Base-by-base conservation (phyloP, 306 rosid genomes). In the Vigna unguiculata region DNA sequence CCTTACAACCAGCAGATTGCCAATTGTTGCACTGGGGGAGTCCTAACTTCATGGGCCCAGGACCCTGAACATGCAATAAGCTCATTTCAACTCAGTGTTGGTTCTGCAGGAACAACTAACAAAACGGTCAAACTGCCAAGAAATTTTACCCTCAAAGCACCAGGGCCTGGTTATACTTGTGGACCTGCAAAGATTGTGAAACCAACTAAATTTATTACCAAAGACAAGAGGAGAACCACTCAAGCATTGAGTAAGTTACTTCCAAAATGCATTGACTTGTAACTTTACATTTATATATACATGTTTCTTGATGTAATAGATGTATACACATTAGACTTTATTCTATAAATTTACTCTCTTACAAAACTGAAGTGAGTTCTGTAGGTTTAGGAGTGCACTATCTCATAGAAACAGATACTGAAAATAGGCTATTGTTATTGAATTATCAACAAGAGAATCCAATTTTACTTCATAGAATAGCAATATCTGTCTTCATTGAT, bases 11-110 rank as follows among this genome's bases (percentile, higher is more conserved):
- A 86, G 83, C 97, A 90, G 88, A 61, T 87, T 69, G 94, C 93
- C 22, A 93, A 93, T 81, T 93, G 97, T 69, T 90, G 96, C 84
- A 89, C 85, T 58, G 97, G 93, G 14, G 97, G 96, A 55, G 97
- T 90, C 30, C 38, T 90, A 20, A 85, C 51, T 38, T 84, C 97
- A 15, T 92, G 92, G 92, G 87, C 82, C 71, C 93, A 90, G 83
- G 93, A 92, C 80, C 88, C 90, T 19, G 38, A 69, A 53, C 83
- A 76, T 74, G 97, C 97, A 19, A 60, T 86, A 17, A 82, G 90
- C 62, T 89, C 96, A 1, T 93, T 93, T 80, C 97, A 93, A 81
- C 4, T 90, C 71, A 93, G 85, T 75, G 96, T 93, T 28, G 97
- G 96, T 72, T 65, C 83, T 15, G 94, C 97, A 16, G 97, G 97